These are phyloP conservation scores for Cercophora sp. DNA, from an alignment of 495 filamentous ascomycete genomes.

Conservation along the genomic window DNA sequence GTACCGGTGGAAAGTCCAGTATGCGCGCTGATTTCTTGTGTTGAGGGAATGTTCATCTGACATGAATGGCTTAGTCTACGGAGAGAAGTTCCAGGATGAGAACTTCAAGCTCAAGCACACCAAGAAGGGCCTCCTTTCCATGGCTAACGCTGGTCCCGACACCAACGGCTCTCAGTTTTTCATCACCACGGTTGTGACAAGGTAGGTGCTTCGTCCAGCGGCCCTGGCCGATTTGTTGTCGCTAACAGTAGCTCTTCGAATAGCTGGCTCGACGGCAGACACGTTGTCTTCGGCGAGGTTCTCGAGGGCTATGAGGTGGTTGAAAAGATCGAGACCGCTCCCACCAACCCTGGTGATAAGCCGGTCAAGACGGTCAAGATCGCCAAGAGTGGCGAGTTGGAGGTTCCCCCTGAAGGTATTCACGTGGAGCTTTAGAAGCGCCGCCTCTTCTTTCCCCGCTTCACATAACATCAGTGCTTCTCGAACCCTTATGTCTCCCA, in stretches of 20 bases:
- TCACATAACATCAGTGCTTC: too few relatives aligned
- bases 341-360: slow-evolving; percentile 66
- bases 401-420: slow-evolving; percentile 93
- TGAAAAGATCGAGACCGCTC: slow-evolving; percentile 76
- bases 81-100: slow-evolving; percentile 92
- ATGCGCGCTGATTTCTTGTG: too few relatives aligned
- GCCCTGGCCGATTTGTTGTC: neutral
- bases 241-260: slow-evolving; percentile 23
- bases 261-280: slow-evolving; percentile 83
- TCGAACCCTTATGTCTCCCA: neutral
- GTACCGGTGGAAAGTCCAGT: slow-evolving; percentile 93
- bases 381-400: slow-evolving; percentile 87
- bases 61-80: slow-evolving; percentile 62
- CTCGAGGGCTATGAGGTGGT: slow-evolving; percentile 90
- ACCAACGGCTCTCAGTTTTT: slow-evolving; percentile 99
- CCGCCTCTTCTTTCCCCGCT: neutral
- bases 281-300: slow-evolving; percentile 90
- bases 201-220: slow-evolving; percentile 47
- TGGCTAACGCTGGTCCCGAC: slow-evolving; percentile 96
- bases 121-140: slow-evolving; percentile 63
- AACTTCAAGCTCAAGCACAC: slow-evolving; percentile 97
- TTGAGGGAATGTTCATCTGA: too few relatives aligned
- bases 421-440: slow-evolving; percentile 82
- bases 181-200: slow-evolving; percentile 81
- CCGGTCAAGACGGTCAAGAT: slow-evolving; percentile 78